phyloP scores from a whole-genome alignment of 768 basidiomycete species.

The Thelephora aurantiotincta region DNA sequence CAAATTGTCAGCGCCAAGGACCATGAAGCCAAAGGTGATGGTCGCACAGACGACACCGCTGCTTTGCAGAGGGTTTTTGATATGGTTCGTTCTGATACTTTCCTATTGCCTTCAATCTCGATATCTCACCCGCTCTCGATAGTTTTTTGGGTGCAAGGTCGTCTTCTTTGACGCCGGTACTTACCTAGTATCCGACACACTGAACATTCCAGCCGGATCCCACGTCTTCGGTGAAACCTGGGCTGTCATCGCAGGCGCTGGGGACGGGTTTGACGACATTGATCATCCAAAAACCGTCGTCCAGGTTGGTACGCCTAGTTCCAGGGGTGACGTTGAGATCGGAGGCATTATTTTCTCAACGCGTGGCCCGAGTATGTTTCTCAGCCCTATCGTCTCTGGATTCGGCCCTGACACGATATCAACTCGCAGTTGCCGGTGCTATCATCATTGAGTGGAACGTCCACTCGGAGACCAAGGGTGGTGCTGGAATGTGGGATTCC shows the following conservation, averaged over 20 bases:
- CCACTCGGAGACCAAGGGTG: constrained; percentile 31
- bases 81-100: constrained; percentile 22
- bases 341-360: constrained; percentile 30
- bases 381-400: too few relatives aligned
- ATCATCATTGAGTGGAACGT: constrained; percentile 50
- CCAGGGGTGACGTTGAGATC: constrained; percentile 26
- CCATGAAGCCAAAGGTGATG: constrained; percentile 63
- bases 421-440: constrained; percentile 28
- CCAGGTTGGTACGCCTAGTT: constrained; percentile 24
- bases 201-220: constrained; percentile 30
- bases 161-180: constrained; percentile 68
- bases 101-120: background rate
- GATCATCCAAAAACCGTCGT: constrained; percentile 27
- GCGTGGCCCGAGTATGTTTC: constrained; percentile 14
- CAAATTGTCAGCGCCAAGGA: constrained; percentile 64
- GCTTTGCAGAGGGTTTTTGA: constrained; percentile 48
- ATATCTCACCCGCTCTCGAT: background rate
- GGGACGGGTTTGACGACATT: constrained; percentile 24
- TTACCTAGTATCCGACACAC: constrained; percentile 32
- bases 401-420: too few relatives aligned
- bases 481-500: constrained; percentile 39
- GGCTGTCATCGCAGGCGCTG: constrained; percentile 33
- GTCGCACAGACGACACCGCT: constrained; percentile 60
- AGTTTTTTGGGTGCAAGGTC: constrained; percentile 66
- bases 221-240: constrained; percentile 36